Evolutionary conservation across 208 protist species (phyloP), one percentile per base, ranked within the genome.

Genomic region (Crithidia acanthocephali): DNA sequence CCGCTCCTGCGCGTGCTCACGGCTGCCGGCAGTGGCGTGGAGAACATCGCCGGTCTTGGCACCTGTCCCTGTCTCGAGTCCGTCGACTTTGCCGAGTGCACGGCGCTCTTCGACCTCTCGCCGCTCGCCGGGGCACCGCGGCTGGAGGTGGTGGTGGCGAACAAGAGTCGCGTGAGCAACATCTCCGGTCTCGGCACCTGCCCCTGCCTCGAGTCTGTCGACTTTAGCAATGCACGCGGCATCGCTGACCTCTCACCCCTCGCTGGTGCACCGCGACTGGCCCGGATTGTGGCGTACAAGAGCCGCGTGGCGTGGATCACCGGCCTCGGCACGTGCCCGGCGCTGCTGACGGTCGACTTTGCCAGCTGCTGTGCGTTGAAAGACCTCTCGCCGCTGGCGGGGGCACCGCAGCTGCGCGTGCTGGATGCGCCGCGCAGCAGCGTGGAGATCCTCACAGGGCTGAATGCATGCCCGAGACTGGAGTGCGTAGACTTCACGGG

Each of bases 241-340:
- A 55, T 55, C 16, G 10, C 50, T 7, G 50, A 55, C 50, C 25
- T 55, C 11, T 55, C 25, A 22, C 50, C 47, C 7, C 50, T 55
- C 10, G 50, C 50, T 9, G 50, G 50, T 10, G 50, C 50, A 9
- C 50, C 50, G 50, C 50, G 20, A 23, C 50, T 55, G 25, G 25
- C 50, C 16, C 9, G 8, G 50, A 55, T 55, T 55, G 50, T 55
- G 25, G 50, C 50, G 23, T 55, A 16, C 50, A 55, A 55, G 50
- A 55, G 50, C 25, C 25, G 50, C 30, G 50, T 55, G 50, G 20
- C 25, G 50, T 32, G 20, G 23, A 32, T 55, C 23, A 32, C 50
- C 8, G 50, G 50, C 16, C 50, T 55, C 23, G 25, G 25, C 25
- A 55, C 50, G 22, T 55, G 50, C 25, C 50, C 25, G 25, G 4